Evolutionary conservation across 805 yeast species (phyloP).

Genomic region (Ogataea pilisensis): DNA sequence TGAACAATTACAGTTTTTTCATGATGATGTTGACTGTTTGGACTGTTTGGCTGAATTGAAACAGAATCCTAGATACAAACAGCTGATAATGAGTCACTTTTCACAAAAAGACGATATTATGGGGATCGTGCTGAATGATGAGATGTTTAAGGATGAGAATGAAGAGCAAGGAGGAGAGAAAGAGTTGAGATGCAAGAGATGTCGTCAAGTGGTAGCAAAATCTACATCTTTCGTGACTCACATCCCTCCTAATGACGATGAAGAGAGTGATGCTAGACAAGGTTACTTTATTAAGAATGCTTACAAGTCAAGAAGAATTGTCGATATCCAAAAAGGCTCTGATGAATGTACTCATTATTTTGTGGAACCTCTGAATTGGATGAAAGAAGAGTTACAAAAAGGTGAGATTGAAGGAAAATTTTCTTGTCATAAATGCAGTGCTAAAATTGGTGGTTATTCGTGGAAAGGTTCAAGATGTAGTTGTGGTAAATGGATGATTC

Average conservation of each 20-base stretch:
- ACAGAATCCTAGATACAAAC: conserved; percentile 34
- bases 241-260: conserved; percentile 53
- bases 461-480: conserved; percentile 96
- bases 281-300: conserved; percentile 62
- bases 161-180: conserved; percentile 1
- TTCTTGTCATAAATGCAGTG: conserved; percentile 74
- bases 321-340: conserved; percentile 54
- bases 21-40: conserved; percentile 33
- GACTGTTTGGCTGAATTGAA: conserved; percentile 34
- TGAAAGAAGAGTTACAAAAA: conserved; percentile 70
- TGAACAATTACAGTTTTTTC: conserved; percentile 66
- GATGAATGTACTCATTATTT: conserved; percentile 76
- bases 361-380: conserved; percentile 88
- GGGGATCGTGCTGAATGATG: conserved; percentile 12
- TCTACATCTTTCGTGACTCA: conserved; percentile 62
- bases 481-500: conserved; percentile 94
- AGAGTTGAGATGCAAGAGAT: conserved; percentile 69
- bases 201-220: conserved; percentile 68
- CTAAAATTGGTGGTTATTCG: conserved; percentile 85
- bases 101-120: conserved; percentile 24
- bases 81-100: conserved; percentile 34
- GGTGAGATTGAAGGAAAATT: conserved; percentile 86
- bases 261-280: conserved; percentile 57
- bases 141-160: conserved; percentile 10
- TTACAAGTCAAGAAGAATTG: conserved; percentile 55